Evolutionary conservation across 2,329 filamentous ascomycete genomes (phyloP), one percentile per base, ranked within the genome.

Genomic region (Sclerotiophoma versabilis): DNA sequence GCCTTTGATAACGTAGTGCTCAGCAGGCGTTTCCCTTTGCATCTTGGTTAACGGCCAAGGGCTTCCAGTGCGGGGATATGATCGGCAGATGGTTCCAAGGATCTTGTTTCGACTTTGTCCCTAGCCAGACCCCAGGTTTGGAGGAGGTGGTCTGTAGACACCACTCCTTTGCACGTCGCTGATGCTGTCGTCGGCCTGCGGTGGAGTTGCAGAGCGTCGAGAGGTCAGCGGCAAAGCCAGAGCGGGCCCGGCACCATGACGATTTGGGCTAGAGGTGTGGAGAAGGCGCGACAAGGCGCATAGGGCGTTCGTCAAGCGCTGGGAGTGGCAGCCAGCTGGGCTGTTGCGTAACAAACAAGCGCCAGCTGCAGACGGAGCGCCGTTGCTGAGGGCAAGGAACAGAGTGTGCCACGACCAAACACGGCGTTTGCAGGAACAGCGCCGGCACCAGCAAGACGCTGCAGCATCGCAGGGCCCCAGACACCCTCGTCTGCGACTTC

Each of bases 271-370:
- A 49, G 34, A 19, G 22, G 14, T 42, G 41, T 54, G 51, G 51
- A 54, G 51, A 45, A 23, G 34, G 33, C 17, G 51, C 50, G 37
- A 38, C 42, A 17, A 22, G 32, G 30, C 34, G 51, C 45, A 41
- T 49, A 19, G 39, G 51, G 45, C 51, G 39, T 45, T 41, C 26
- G 33, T 49, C 44, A 54, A 54, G 47, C 38, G 37, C 38, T 20
- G 14, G 17, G 37, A 43, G 39, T 54, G 51, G 51, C 49, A 45
- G 45, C 45, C 38, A 44, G 33, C 29, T 41, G 39, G 34, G 32
- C 26, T 41, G 45, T 39, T 49, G 51, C 51, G 45, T 54, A 54
- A 54, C 41, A 42, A 45, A 54, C 51, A 54, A 49, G 41, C 36
- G 23, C 45, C 38, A 44, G 32, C 46, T 49, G 51, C 51, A 54